Evolutionary conservation across 768 basidiomycete species (phyloP).

Genomic region (Pleurotus giganteus): DNA sequence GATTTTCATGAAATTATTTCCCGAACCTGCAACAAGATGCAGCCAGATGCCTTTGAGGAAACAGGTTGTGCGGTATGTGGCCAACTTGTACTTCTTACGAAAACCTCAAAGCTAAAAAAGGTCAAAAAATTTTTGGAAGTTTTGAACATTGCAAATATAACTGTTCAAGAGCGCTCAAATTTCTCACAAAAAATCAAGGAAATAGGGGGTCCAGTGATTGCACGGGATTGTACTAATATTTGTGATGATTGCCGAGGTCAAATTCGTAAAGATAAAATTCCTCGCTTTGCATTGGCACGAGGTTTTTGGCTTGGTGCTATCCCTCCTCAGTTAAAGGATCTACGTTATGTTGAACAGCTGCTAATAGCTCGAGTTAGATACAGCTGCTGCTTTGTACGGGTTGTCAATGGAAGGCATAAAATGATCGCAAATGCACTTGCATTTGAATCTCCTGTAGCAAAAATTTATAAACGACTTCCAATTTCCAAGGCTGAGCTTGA

Average conservation of each 20-base stretch:
- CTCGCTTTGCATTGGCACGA: conserved; percentile 23
- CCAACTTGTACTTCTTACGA: neutral
- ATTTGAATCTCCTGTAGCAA: conserved; percentile 20
- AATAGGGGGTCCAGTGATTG: conserved; percentile 8
- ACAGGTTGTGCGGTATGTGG: conserved; percentile 18
- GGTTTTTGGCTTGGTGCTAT: conserved; percentile 30
- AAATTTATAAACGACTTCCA: conserved; percentile 20
- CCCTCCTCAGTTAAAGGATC: conserved; percentile 18
- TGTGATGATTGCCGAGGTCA: conserved; percentile 10
- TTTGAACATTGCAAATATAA: conserved; percentile 8
- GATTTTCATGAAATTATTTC: neutral
- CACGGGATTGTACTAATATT: neutral
- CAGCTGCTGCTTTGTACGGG: conserved; percentile 21
- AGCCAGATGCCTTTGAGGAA: conserved; percentile 1
- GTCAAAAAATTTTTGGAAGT: conserved; percentile 4
- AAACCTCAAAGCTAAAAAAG: conserved; percentile 10
- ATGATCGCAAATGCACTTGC: conserved; percentile 24
- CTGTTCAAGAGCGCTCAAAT: conserved; percentile 1
- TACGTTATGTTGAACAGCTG: conserved; percentile 23
- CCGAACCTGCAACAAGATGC: neutral
- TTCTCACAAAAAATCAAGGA: conserved; percentile 9
- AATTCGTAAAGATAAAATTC: conserved; percentile 11
- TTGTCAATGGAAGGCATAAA: conserved; percentile 13
- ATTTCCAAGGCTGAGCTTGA: conserved; percentile 18
- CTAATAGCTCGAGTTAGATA: conserved; percentile 13